Conservation (phyloP, 345 rosid species). For the Lagerstroemia speciosa region DNA sequence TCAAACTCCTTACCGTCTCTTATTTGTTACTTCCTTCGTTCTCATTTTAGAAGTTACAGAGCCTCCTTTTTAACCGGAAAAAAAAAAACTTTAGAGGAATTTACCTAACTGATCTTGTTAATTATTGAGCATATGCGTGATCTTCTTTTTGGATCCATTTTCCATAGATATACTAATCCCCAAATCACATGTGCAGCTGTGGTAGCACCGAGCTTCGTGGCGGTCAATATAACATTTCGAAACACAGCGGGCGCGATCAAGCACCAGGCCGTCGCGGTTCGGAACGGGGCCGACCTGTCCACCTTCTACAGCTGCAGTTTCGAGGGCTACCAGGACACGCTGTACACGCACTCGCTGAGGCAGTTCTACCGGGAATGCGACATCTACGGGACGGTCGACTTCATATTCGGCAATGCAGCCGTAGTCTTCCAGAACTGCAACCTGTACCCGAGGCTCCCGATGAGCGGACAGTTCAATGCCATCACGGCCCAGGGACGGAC, state of each 20-base stretch:
- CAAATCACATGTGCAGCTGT: conserved; percentile 19
- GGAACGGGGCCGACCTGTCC: conserved; percentile 44
- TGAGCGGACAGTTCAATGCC: conserved; percentile 17
- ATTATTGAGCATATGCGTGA: too few species aligned
- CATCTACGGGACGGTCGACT: conserved; percentile 51
- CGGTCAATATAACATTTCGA: conserved; percentile 37
- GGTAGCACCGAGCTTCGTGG: conserved; percentile 35
- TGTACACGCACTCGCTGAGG: conserved; percentile 41
- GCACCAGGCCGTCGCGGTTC: conserved; percentile 48
- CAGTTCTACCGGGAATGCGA: conserved; percentile 47
- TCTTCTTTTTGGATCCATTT: too few species aligned
- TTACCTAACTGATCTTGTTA: too few species aligned
- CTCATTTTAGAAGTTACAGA: too few species aligned
- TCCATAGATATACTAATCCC: too few species aligned
- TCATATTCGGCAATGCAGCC: conserved; percentile 40
- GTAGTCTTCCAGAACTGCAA: conserved; percentile 30
- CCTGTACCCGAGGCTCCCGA: conserved; percentile 19
- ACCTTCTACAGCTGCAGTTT: conserved; percentile 41
- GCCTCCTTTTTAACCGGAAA: too few species aligned
- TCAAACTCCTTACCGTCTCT: too few species aligned
- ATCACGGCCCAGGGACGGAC: conserved; percentile 40
- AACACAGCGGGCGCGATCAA: conserved; percentile 51
- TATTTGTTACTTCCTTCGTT: too few species aligned
- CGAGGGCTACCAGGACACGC: conserved; percentile 50
- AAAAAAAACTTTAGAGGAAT: too few species aligned